Base-by-base conservation (phyloP, 108 stramenopile genomes). In the Skeletonema menzelii region DNA sequence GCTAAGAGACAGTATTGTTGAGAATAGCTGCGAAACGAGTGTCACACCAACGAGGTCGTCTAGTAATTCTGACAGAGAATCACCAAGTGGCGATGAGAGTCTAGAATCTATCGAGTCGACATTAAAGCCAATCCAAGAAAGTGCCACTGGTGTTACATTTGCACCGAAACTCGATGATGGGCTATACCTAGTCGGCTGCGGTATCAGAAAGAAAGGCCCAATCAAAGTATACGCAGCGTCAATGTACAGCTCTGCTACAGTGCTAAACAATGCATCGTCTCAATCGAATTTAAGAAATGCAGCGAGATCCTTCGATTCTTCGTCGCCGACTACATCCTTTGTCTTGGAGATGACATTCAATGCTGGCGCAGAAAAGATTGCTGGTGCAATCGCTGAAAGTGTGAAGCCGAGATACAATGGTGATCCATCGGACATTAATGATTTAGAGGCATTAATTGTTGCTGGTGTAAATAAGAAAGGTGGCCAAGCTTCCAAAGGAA, bases 1-100 rank as follows among this genome's bases (percentile, higher is more conserved):
- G 20, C 75, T 94, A 62, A 70, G 70, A 46, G 75, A 87, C 14
- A 77, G 68, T 34, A 86, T 85, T 65, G 35, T 94, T n/a, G 87
- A 94, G 27, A 86, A 86, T 42, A 90, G 89, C 67, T 89, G 84
- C 15, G 47, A 49, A 3, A 49, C 20, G 20, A 20, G 5, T 20
- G 22, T 49, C 8, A 1, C 47, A 49, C 8, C 19, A 6, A 49
- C 1, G 15, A 49, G 47, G 20, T 19, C 47, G 7, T 49, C 47
- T 49, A 49, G 19, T 22, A 49, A 8, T 49, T 49, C 47, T 5
- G 47, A 49, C 8, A 8, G 14, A 49, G 8, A 40, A 40, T 40
- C 47, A 49, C 22, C 19, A 1, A 15, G 47, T 19, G 47, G 47
- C 8, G 47, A 49, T 19, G 47, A 49, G n/a, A 49, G 47, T 49